Evolutionary conservation across 306 rosid genomes (phyloP).

Genomic region (Vigna angularis): DNA sequence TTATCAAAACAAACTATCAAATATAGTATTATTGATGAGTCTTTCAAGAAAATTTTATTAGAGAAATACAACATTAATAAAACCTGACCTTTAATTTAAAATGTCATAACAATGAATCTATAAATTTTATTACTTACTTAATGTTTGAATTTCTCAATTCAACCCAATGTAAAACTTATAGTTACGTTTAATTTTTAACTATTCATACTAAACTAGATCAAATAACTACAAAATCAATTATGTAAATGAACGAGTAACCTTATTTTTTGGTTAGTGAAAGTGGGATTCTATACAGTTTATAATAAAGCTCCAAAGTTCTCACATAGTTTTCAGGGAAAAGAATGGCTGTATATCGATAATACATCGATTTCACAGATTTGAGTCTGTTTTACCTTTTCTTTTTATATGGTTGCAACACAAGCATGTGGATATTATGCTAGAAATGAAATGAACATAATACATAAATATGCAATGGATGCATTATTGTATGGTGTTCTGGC

Average conservation of each 20-base stretch:
- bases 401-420: constrained; percentile 25
- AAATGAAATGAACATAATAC: constrained; percentile 12
- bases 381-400: constrained; percentile 41
- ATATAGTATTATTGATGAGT: too few relatives aligned
- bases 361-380: constrained; percentile 3
- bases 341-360: not conserved
- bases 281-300: not conserved
- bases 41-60: too few relatives aligned
- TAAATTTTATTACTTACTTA: too few relatives aligned
- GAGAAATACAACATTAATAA: too few relatives aligned
- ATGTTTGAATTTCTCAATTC: too few relatives aligned
- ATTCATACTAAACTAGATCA: not conserved
- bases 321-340: not conserved
- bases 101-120: too few relatives aligned
- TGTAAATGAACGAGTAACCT: not conserved
- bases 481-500: constrained; percentile 31
- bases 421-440: constrained; percentile 55
- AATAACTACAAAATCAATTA: too few relatives aligned
- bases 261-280: not conserved
- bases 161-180: too few relatives aligned
- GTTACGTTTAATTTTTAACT: too few relatives aligned
- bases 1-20: too few relatives aligned
- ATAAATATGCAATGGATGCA: not conserved
- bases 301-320: not conserved
- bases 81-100: too few relatives aligned